Base-by-base conservation (phyloP, 257 asterid species). In the Salvia rosmarinus region DNA sequence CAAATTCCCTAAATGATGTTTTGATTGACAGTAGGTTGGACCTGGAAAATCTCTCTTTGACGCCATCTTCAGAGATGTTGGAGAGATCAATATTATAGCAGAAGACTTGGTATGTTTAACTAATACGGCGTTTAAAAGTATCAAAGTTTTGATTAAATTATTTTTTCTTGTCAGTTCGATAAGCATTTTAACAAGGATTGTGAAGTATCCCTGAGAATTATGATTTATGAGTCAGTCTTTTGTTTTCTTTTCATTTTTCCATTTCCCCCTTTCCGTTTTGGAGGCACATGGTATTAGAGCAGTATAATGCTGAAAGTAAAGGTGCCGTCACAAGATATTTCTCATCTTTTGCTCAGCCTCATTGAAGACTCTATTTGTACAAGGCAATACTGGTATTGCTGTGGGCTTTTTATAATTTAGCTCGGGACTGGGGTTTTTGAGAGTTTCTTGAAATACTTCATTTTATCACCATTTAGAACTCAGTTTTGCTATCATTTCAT, bases 41-140 rank as follows among this genome's bases (percentile, higher is more conserved):
- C 99, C 99, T 67, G 95, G 98, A 74, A 85, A 81, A 63, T 77
- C 96, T 76, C 81, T 91, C 46, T 91, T 95, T 71, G 95, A 95
- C 73, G 91, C 97, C 75, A 87, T 95, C 65, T 84, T 75, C 63
- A 55, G 76, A 73, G 86, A 87, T 70, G 92, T 86, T 66, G 99
- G 99, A 75, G 91, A 89, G 67, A 87, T 95, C 80, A 88, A 85
- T 79, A 95, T 95, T 64, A 82, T 87, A 83, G 99, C 99, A 37
- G 99, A 95, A 83, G 99, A 95, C 79, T 82, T 95, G 98, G 99
- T 95, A 91, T 20, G 84, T 61, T 71, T 52, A 35, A 12, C 61
- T 49, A 67, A 57, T 3, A 66, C 16, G 10, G 13, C n/a, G 64
- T n/a, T 61, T 12, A 44, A 43, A 59, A 14, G 1, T 39, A 55